Evolutionary conservation across 805 yeast species (phyloP), one percentile per base, ranked within the genome.

Genomic region (Nakazawaea ishiwadae): DNA sequence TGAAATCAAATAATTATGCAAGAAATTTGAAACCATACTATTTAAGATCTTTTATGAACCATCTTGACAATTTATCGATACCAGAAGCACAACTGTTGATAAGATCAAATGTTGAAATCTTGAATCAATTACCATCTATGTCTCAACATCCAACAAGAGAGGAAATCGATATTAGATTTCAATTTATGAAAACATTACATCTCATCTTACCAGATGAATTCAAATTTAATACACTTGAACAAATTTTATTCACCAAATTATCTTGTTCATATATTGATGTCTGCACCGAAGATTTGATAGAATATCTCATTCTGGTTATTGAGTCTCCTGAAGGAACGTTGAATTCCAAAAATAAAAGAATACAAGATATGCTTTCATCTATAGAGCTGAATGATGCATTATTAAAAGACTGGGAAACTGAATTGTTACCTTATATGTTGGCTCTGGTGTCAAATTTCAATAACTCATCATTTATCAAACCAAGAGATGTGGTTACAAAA

Each of bases 301-400:
- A 49, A 10, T 66, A 52, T 45, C 54, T 62, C 52, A 58, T 56
- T 42, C 46, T 65, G 4, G 48, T 69, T 19, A 35, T 68, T 6
- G 73, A 69, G 43, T 32, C 42, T 7, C 42, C 42, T n/a, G 9
- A 10, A 16, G 6, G 28, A 5, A 30, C 23, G n/a, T 15, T 27
- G 10, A 6, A 14, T n/a, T 33, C 20, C 23, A 39, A 16, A 15
- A 17, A 6, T 16, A 28, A 33, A 2, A 21, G 14, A 15, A 7
- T 28, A 12, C 9, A 24, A n/a, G 9, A 14, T 11, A 16, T 36
- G 18, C 20, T 42, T 14, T 12, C 28, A 3, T 12, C 19, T 14
- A 21, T 42, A 5, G 37, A 32, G 15, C 10, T 32, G 14, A 28
- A 42, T 10, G 23, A 33, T 5, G 8, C 5, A 8, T 4, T 33